Evolutionary conservation across 192 early-diverging fungal genomes (phyloP).

Genomic region (Oehlia diaphana): DNA sequence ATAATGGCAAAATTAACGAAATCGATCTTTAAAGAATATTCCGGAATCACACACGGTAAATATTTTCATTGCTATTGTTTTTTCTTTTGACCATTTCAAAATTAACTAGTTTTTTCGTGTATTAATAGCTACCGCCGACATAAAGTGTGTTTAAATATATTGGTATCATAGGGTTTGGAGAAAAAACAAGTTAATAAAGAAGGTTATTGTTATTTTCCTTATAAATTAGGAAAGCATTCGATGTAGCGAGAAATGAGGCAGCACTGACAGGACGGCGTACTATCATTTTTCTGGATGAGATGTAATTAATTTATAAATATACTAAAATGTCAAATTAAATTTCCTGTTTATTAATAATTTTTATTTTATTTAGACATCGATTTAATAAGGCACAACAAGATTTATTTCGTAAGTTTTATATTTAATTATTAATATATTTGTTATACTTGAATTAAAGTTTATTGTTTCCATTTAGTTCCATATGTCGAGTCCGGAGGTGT

Average conservation of each 20-base stretch:
- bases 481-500: constrained; percentile 75
- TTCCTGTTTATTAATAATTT: background rate
- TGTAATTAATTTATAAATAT: constrained; percentile 35
- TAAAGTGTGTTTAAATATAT: background rate
- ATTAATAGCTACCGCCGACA: background rate
- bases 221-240: constrained; percentile 57
- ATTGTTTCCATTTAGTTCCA: constrained; percentile 44
- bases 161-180: too few species aligned
- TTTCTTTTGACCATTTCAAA: background rate
- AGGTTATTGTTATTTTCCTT: background rate
- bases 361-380: constrained; percentile 54
- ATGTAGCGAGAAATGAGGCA: constrained; percentile 62
- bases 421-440: background rate
- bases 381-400: constrained; percentile 91
- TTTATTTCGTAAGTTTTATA: constrained; percentile 49
- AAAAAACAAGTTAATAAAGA: background rate
- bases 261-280: constrained; percentile 59
- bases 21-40: constrained; percentile 49
- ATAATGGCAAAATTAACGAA: constrained; percentile 53
- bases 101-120: background rate
- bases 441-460: background rate
- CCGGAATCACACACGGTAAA: constrained; percentile 53
- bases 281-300: constrained; percentile 85
- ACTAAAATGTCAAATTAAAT: background rate
- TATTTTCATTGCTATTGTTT: background rate